Percentiles rank a stretch among this genome's conserved stretches.
These are phyloP conservation scores for Neurospora discreta DNA, from an alignment of 495 filamentous ascomycete genomes.

Conservation along the genomic window DNA sequence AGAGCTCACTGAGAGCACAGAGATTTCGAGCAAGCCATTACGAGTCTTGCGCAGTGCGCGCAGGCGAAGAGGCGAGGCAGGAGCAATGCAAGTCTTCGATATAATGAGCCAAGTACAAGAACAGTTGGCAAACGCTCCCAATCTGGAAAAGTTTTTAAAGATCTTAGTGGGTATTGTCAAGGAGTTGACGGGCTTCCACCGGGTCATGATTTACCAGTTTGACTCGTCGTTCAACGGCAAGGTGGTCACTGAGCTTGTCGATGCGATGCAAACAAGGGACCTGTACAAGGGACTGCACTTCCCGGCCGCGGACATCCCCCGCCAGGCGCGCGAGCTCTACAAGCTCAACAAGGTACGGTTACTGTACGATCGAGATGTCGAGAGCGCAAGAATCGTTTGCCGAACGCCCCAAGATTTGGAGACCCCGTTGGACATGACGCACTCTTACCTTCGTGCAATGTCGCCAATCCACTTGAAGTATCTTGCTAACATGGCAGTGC, in stretches of 20 bases:
- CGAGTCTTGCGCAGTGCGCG: slow-evolving; percentile 69
- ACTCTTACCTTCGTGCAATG: slow-evolving; percentile 80
- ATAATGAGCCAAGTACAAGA: slow-evolving; percentile 83
- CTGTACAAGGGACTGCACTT: slow-evolving; percentile 87
- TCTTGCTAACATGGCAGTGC: slow-evolving; percentile 78
- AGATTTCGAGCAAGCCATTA: slow-evolving; percentile 63
- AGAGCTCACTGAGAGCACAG: slow-evolving; percentile 63
- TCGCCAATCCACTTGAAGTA: slow-evolving; percentile 87
- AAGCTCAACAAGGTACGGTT: slow-evolving; percentile 70
- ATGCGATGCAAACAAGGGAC: slow-evolving; percentile 69
- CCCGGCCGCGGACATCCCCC: slow-evolving; percentile 83
- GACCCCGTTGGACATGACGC: slow-evolving; percentile 71
- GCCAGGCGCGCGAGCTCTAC: slow-evolving; percentile 73
- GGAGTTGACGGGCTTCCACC: slow-evolving; percentile 85
- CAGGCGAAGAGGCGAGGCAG: slow-evolving; percentile 68
- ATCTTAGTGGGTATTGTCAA: slow-evolving; percentile 70
- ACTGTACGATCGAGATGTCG: slow-evolving; percentile 64
- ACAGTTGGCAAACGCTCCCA: slow-evolving; percentile 57
- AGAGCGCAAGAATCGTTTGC: slow-evolving; percentile 75
- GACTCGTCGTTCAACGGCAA: slow-evolving; percentile 72
- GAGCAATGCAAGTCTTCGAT: slow-evolving; percentile 89
- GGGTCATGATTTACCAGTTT: slow-evolving; percentile 91
- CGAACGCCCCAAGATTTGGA: slow-evolving; percentile 65
- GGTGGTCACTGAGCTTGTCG: slow-evolving; percentile 80
- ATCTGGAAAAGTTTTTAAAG: slow-evolving; percentile 57